Evolutionary conservation across 768 basidiomycete species (phyloP).

Genomic region (Boletus rufocinnamomeus): DNA sequence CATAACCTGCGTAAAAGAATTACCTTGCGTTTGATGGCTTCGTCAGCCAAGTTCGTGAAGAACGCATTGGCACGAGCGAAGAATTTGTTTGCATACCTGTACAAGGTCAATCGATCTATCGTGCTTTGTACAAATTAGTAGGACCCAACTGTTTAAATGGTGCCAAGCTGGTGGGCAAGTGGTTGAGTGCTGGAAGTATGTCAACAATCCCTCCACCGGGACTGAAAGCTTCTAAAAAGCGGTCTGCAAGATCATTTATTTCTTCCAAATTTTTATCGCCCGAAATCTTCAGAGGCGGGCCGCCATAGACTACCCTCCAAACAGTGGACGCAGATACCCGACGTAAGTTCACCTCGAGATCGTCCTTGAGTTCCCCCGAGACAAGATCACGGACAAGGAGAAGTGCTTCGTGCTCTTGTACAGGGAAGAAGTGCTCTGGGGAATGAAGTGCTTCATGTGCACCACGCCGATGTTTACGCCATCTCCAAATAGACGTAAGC

Average conservation of each 20-base stretch:
- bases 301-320: slow-evolving; percentile 9
- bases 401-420: slow-evolving; percentile 12
- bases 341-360: slow-evolving; percentile 11
- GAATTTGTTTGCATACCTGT: slow-evolving; percentile 9
- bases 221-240: slow-evolving; percentile 1
- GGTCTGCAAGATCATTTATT: slow-evolving; percentile 4
- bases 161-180: slow-evolving; percentile 6
- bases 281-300: slow-evolving; percentile 5
- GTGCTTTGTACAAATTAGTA: neutral
- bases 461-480: slow-evolving; percentile 10
- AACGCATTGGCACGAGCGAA: slow-evolving; percentile 8
- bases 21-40: slow-evolving; percentile 12
- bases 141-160: slow-evolving; percentile 13
- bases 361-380: slow-evolving; percentile 1
- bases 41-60: slow-evolving; percentile 2
- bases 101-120: neutral
- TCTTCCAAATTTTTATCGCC: slow-evolving; percentile 9
- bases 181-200: slow-evolving; percentile 4
- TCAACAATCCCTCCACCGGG: slow-evolving; percentile 12
- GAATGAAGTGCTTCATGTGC: slow-evolving; percentile 6
- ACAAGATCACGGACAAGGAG: slow-evolving; percentile 8
- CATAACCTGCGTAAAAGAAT: neutral
- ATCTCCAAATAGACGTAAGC: neutral
- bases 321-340: slow-evolving; percentile 8
- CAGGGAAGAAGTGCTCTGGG: neutral